Evolutionary conservation across 1,139 yeast genomes (phyloP), one percentile per base, ranked within the genome.

Genomic region (Candida albicans): DNA sequence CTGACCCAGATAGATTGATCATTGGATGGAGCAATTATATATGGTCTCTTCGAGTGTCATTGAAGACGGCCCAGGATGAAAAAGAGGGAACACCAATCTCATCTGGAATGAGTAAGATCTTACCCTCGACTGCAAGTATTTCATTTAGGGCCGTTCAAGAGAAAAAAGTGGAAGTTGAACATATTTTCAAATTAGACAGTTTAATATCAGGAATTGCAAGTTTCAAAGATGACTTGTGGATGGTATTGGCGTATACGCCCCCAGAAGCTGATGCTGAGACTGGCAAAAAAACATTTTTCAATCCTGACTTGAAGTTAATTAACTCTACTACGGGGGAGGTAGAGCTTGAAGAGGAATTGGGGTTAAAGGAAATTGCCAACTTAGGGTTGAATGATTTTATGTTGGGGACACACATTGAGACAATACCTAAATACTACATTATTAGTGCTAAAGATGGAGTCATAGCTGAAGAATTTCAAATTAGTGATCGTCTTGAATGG

Each of bases 381-480:
- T 65, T 89, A 30, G 93, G 96, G 0, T 70, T 87, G 25, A 91
- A 91, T 60, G 98, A 93, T 58, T 87, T 85, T 56, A 82, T 79
- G 49, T 63, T 91, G 39, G 78, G 81, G 0, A 76, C 75, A 40
- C 75, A 75, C 57, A 67, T 74, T 13, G 71, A 67, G 1, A 42
- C 45, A 2, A 53, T 53, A 1, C 68, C 77, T 0, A 67, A 72
- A 35, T 88, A 86, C 66, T 86, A 75, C 52, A 72, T 93, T 15
- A 72, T 91, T 7, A 82, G 95, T 59, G 89, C 96, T 0, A 80
- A 80, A 42, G 98, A 90, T 64, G 91, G 85, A 1, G 87, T 93
- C 2, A 69, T 82, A 11, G 91, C 91, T 0, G 78, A 82, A 52
- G 90, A 85, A 51, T 71, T 85, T 25, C 83, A 81, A 49, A 61